Evolutionary conservation across 371 early-diverging fungal species (phyloP), one percentile per base, ranked within the genome.

Genomic region (Nematocida homosporus): DNA sequence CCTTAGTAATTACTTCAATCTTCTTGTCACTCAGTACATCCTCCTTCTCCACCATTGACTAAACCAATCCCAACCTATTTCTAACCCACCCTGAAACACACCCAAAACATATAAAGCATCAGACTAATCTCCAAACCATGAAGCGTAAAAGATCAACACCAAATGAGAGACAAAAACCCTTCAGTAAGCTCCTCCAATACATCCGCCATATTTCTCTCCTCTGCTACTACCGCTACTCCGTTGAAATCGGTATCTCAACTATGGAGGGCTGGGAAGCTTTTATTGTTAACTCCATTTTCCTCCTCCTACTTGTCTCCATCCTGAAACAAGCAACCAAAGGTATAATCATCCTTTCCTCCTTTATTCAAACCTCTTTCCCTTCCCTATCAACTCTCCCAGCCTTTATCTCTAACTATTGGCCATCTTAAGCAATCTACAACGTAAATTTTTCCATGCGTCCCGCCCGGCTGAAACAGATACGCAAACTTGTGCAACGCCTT

Each of bases 241-340:
- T 68, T 8, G 81, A 81, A 67, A 72, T 78, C 34, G 81, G 81
- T 51, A 72, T 81, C 23, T 65, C 68, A 23, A 30, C 42, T 1
- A 44, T 81, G 23, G 65, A 77, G 10, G 56, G 65, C 16, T 78
- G 64, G 57, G 81, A 81, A 40, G 51, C 55, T 34, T 59, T 51
- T 29, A 52, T 81, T 60, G 78, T 81, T 23, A 78, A 78, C 52
- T 63, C 76, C n/a, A 65, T 78, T 52, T 60, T 81, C 53, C 37
- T 78, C 13, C 53, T 81, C 6, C 35, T 81, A 8, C 5, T 76
- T 51, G 63, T 63, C 38, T 72, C 75, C 34, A 52, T 81, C 37
- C 16, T 53, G 32, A 69, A 56, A 42, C 68, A 68, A 53, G 13
- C 8, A n/a, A 6, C 30, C 13, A 53, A 53, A 13, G 23, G 6